Conservation (phyloP, 768 basidiomycete genomes). For the Dentipellis fragilis region DNA sequence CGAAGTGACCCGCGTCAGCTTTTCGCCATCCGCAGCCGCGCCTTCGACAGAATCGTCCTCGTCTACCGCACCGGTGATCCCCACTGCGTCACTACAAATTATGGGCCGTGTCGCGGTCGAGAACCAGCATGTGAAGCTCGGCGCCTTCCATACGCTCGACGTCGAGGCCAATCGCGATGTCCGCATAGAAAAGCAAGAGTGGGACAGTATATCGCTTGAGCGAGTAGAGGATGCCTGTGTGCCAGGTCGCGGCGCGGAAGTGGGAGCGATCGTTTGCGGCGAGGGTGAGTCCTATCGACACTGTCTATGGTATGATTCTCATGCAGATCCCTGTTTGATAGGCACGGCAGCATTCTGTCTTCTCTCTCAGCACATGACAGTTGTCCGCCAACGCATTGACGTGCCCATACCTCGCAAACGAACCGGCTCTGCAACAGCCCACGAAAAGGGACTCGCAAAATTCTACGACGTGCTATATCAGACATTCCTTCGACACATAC, state of each 20-base stretch:
- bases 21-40: conserved; percentile 57
- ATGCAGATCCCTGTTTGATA: conserved; percentile 12
- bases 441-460: conserved; percentile 82
- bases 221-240: conserved; percentile 82
- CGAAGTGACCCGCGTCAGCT: conserved; percentile 68
- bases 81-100: conserved; percentile 66
- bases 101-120: conserved; percentile 79
- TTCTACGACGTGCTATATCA: conserved; percentile 84
- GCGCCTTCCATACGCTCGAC: conserved; percentile 91
- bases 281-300: conserved; percentile 48
- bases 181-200: conserved; percentile 84
- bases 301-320: neutral
- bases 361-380: conserved; percentile 93
- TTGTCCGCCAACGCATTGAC: conserved; percentile 84
- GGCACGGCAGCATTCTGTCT: conserved; percentile 89
- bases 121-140: conserved; percentile 83
- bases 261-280: conserved; percentile 91
- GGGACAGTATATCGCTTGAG: conserved; percentile 83
- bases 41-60: conserved; percentile 31
- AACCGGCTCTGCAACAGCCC: conserved; percentile 71
- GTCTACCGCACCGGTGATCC: conserved; percentile 19
- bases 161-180: conserved; percentile 87
- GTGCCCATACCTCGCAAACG: conserved; percentile 85
- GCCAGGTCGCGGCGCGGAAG: conserved; percentile 92
- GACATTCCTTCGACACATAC: conserved; percentile 83